A percentile compares a stretch with the other conserved stretches of the same genome.
These are phyloP conservation scores for Polygonum maritimum DNA, from an alignment of 148 eudicot genomes.

Conservation along the genomic window DNA sequence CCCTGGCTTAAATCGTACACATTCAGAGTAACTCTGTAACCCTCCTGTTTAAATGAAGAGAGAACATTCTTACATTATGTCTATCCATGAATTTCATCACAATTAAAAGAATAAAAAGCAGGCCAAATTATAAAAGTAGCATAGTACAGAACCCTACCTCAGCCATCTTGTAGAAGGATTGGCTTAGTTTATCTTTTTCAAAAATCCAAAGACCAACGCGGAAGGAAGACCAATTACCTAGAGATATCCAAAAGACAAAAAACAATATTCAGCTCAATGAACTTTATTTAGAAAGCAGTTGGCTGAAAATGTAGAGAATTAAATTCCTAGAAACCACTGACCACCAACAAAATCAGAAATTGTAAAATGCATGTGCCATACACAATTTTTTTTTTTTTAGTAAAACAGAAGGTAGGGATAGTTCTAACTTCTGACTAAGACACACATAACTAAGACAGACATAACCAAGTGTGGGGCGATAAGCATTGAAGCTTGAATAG, in stretches of 20 bases:
- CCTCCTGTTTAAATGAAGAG: conserved; percentile 41
- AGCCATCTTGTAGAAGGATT: not conserved
- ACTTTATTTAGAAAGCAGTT: not conserved
- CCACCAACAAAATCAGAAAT: not conserved
- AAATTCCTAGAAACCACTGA: not conserved
- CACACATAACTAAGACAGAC: not conserved
- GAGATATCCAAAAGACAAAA: not conserved
- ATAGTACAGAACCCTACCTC: not conserved
- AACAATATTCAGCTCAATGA: not conserved
- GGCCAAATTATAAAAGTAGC: not conserved
- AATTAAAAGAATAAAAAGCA: not conserved
- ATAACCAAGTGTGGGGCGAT: not conserved
- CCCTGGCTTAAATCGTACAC: conserved; percentile 93
- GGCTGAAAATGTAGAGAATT: not conserved
- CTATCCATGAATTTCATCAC: not conserved
- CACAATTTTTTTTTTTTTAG: not conserved
- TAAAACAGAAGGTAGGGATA: not conserved
- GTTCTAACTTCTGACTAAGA: not conserved
- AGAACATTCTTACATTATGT: not conserved
- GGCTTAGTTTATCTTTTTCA: not conserved
- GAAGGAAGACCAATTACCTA: not conserved
- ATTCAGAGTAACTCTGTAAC: conserved; percentile 71
- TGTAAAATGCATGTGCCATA: not conserved
- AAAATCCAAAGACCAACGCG: not conserved
- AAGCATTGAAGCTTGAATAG: not conserved